Percentiles rank a stretch among this genome's conserved stretches.
Conservation (phyloP, 345 rosid genomes). For the Toxicodendron radicans region DNA sequence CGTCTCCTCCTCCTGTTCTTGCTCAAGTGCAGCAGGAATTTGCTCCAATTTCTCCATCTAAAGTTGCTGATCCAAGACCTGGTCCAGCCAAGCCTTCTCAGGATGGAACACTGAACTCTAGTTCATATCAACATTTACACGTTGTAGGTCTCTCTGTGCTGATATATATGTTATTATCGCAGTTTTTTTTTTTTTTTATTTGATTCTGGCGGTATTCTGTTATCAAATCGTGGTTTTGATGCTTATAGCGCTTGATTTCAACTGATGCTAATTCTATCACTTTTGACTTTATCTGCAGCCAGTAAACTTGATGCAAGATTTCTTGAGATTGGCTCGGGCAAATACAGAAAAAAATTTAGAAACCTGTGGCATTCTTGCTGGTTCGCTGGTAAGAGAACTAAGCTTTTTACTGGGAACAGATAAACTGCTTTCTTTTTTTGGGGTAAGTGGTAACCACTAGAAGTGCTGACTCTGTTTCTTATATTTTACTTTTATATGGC, state of each 20-base stretch:
- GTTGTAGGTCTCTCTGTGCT: conserved; percentile 52
- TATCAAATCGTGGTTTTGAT: conserved; percentile 7
- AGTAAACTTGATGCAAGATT: conserved; percentile 81
- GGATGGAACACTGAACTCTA: conserved; percentile 48
- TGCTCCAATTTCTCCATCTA: conserved; percentile 78
- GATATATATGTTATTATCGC: not conserved
- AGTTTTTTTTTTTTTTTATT: not conserved
- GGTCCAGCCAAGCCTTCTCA: conserved; percentile 78
- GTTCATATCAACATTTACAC: conserved; percentile 76
- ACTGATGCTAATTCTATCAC: conserved; percentile 16
- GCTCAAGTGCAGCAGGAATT: conserved; percentile 66
- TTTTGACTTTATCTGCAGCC: conserved; percentile 53
- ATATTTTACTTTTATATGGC: conserved; percentile 11
- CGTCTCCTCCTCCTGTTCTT: conserved; percentile 94
- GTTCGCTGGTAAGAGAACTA: conserved; percentile 67
- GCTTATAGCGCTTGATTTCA: conserved; percentile 6
- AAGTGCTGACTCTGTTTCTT: conserved; percentile 19
- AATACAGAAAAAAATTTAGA: conserved; percentile 89
- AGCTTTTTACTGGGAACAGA: not conserved
- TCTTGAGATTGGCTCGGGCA: conserved; percentile 72
- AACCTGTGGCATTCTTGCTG: conserved; percentile 95
- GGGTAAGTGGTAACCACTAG: not conserved
- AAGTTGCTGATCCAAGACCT: conserved; percentile 99
- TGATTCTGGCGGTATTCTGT: not conserved
- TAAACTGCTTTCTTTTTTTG: not conserved